These are phyloP conservation scores for Anethum foeniculum DNA, from an alignment of 140 eudicot genomes.

Conservation along the genomic window DNA sequence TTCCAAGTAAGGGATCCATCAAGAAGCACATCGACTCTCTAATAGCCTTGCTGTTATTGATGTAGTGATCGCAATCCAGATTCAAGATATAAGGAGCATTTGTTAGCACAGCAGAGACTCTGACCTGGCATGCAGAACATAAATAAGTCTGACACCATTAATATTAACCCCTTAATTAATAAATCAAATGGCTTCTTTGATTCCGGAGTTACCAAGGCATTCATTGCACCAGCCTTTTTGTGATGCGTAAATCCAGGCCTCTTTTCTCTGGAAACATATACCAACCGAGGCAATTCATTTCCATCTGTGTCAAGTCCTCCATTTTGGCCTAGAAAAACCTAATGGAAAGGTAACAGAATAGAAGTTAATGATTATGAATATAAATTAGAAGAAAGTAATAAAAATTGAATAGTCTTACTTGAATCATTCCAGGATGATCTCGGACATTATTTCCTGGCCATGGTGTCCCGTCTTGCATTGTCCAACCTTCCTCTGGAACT, in stretches of 20 bases:
- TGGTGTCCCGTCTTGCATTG: slow-evolving; percentile 78
- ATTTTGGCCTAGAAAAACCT: slow-evolving; percentile 56
- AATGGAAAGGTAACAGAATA: slow-evolving; percentile 4
- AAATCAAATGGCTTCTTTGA: neutral
- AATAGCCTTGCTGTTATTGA: slow-evolving; percentile 64
- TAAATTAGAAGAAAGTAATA: neutral
- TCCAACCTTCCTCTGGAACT: slow-evolving; percentile 84
- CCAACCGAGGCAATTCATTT: slow-evolving; percentile 47
- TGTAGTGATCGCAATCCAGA: slow-evolving; percentile 78
- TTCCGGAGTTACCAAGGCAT: slow-evolving; percentile 36
- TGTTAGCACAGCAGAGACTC: slow-evolving; percentile 68
- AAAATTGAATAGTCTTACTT: slow-evolving; percentile 24
- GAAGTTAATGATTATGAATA: neutral
- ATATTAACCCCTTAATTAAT: neutral
- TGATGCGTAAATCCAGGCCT: slow-evolving; percentile 72
- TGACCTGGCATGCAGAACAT: slow-evolving; percentile 31
- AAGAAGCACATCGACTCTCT: slow-evolving; percentile 78
- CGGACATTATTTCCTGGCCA: slow-evolving; percentile 82
- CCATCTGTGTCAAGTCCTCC: slow-evolving; percentile 50
- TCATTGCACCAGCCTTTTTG: slow-evolving; percentile 82
- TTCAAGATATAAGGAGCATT: slow-evolving; percentile 67
- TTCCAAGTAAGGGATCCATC: slow-evolving; percentile 70
- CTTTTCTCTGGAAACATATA: slow-evolving; percentile 69
- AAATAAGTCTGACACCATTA: neutral
- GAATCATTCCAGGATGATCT: slow-evolving; percentile 90